Base-by-base conservation (phyloP, 202 grass and related monocot species). In the Zoysia matrella region DNA sequence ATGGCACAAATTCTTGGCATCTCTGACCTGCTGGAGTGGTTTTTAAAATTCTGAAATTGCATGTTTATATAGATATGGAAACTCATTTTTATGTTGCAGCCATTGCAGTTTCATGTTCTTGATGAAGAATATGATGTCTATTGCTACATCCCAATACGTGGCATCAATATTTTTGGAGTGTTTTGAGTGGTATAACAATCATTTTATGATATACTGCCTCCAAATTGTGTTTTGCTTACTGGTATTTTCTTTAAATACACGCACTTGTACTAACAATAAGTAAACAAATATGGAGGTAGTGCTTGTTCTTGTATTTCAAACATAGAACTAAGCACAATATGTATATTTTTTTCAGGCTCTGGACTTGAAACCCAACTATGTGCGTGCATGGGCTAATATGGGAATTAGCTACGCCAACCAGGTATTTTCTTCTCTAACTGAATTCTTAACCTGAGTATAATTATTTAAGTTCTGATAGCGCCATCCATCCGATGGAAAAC, bases 311-410 rank as follows among this genome's bases (percentile, higher is more conserved):
- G 60, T 18, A 66, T 60, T 86, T 51, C 18, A 83, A 69, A 50
- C 8, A 36, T 90, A 47, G 47, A 84, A 72, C 50, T 79, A 68
- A 67, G 72, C 18, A 56, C 47, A 54, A 18, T 84, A 52, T 78
- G 74, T 69, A 78, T n/a, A 45, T 84, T 54, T 14, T 79, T 89
- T 88, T 64, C 78, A 98, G 95, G 95, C 95, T 74, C 82, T 98
- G 41, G 95, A 98, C 77, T 93, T 98, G 85, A 98, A 98, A 85
- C 95, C 95, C 40, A 98, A 98, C 79, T 98, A 98, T 73, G 95
- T 98, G 5, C 92, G 95, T 80, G 95, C 95, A 71, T 98, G 95
- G 95, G 95, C 95, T 65, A 98, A 98, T 83, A 98, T 98, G 95
- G 95, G 95, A 79, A 98, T 98, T 53, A 95, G 95, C 82, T 98